Evolutionary conservation across 139 green algal genomes (phyloP), one percentile per base, ranked within the genome.

Genomic region (Ostreobium quekettii): DNA sequence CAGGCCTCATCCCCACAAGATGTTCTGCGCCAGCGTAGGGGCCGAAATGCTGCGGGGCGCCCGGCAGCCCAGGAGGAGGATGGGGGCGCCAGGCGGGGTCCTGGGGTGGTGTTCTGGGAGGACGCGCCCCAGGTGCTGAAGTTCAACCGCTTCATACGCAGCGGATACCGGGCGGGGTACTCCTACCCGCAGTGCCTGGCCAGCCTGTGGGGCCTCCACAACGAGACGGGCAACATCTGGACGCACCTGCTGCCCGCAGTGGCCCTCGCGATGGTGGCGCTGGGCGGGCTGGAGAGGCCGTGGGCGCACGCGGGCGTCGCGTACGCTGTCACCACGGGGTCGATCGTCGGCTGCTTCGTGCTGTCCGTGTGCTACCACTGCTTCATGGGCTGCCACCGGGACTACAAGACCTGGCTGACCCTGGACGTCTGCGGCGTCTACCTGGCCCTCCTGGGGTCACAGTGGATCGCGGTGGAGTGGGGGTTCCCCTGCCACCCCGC

Each of bases 161-260:
- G 33, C 30, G 75, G 74, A 2, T 84, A 86, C 68, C 56, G 80
- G 1, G 72, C 74, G 47, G 78, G 78, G 6, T 49, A 73, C 7
- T 65, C 36, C 3, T 75, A 74, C 30, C 5, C 8, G 3, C 56
- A 80, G 29, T 83, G 76, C 56, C 19, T 74, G 1, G 53, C 62
- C 33, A 77, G 61, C 42, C 35, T 97, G 0, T 97, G 95, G 49
- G 48, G 60, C 19, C 30, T 95, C 36, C 92, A 98, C 85, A 98
- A 98, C 73, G 92, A 98, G 74, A 95, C 88, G 0, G 83, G 90
- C 24, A 97, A 96, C 68, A 89, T 97, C 1, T 97, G 84, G 84
- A 93, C 80, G 4, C 93, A 95, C 67, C 68, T 95, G 19, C 32
- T 90, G 22, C 61, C 61, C 4, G 58, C 62, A 31, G n/a, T n/a